Percentiles rank a stretch among this genome's conserved stretches.
phyloP scores from a whole-genome alignment of 345 rosid genomes.

The Melaleuca alternifolia region DNA sequence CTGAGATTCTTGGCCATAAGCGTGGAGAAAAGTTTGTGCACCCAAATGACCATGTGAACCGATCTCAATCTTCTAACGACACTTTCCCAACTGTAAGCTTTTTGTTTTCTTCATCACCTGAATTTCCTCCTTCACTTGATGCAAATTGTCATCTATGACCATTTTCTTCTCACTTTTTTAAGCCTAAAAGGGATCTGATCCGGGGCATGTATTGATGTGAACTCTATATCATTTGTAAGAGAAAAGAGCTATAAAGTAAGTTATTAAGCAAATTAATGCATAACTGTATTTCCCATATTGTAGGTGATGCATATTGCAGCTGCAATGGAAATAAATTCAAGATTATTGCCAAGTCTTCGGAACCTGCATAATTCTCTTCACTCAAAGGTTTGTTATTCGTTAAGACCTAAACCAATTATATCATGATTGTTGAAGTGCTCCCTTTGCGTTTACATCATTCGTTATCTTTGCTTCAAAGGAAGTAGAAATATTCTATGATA shows the following conservation, averaged over 20 bases:
- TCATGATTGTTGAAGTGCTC: neutral
- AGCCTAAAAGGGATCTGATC: neutral
- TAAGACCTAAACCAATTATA: neutral
- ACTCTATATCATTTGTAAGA: neutral
- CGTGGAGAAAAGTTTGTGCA: constrained; percentile 85
- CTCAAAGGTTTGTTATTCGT: constrained; percentile 46
- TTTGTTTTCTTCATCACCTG: neutral
- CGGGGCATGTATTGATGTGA: neutral
- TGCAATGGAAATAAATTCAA: constrained; percentile 76
- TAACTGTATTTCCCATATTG: neutral
- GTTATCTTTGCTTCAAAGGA: neutral
- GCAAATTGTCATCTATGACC: neutral
- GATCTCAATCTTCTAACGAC: constrained; percentile 95
- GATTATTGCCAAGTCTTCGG: constrained; percentile 69
- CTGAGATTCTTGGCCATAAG: constrained; percentile 87
- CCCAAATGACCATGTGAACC: constrained; percentile 95
- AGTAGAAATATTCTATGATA: neutral
- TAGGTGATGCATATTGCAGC: constrained; percentile 99
- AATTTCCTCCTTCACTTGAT: neutral
- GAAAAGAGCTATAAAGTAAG: neutral
- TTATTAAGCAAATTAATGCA: neutral
- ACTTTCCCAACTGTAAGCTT: constrained; percentile 90
- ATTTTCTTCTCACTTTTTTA: neutral
- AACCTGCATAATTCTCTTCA: constrained; percentile 57
- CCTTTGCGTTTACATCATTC: neutral